A percentile compares a stretch with the other conserved stretches of the same genome.
Conservation (phyloP, 225 moss, liverwort and hornwort species). For the Ulota crispa region DNA sequence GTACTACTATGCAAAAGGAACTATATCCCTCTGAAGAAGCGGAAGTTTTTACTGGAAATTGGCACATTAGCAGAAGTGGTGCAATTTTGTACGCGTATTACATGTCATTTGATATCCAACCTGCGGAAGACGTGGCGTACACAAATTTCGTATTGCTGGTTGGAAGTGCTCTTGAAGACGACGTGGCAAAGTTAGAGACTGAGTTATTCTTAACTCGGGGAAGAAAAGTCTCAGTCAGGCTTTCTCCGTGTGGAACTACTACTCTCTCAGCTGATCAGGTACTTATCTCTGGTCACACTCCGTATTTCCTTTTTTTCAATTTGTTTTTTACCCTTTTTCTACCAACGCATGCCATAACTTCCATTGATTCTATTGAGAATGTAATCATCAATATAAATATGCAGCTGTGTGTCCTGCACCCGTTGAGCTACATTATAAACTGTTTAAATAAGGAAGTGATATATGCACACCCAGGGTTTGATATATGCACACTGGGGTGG, state of each 20-base stretch:
- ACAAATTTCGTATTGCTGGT: constrained; percentile 68
- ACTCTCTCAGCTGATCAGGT: constrained; percentile 59
- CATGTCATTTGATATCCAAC: constrained; percentile 56
- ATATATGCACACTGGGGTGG: no score
- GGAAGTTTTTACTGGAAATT: constrained; percentile 56
- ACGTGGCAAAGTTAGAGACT: constrained; percentile 63
- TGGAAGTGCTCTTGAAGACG: constrained; percentile 64
- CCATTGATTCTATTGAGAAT: background rate
- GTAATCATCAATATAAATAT: no score
- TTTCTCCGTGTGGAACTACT: constrained; percentile 49
- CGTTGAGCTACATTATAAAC: no score
- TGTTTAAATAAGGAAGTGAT: no score
- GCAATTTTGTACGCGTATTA: constrained; percentile 55
- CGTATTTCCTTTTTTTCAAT: background rate
- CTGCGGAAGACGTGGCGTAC: constrained; percentile 38
- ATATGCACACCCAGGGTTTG: no score
- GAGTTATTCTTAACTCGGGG: constrained; percentile 58
- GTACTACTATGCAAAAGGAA: constrained; percentile 84
- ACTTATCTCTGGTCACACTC: background rate
- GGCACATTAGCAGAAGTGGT: constrained; percentile 43
- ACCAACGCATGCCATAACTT: background rate
- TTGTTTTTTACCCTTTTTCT: no score
- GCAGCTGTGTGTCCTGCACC: no score
- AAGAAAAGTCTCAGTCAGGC: constrained; percentile 44
- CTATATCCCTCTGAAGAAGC: constrained; percentile 60